Base-by-base conservation (phyloP, 148 eudicot species). In the Dysphania ambrosioides region DNA sequence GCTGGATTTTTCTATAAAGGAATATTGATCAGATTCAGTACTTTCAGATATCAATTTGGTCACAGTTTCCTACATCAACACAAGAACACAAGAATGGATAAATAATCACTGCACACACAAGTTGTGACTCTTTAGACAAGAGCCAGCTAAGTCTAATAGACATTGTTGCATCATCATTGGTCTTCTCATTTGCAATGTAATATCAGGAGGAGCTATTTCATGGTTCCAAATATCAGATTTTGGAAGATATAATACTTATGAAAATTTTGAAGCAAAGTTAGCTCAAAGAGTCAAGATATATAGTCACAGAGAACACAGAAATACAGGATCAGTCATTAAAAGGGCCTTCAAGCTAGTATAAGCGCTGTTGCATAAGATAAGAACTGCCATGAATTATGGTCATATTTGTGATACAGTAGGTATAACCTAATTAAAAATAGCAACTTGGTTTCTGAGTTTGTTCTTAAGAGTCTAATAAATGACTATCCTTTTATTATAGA, bases 81-180 rank as follows among this genome's bases (percentile, higher is more conserved):
- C 23, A 2, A 59, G 10, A 11, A 13, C 11, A 5, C 63, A 59
- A 8, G 24, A 53, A 53, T 6, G 24, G 58, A 19, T 19, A 24
- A 53, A 53, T 6, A 19, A 19, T 53, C 24, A 10, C 58, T 19
- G 58, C 58, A 53, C 24, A 53, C 21, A 21, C 58, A 53, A 19
- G 26, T 21, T 11, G 24, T 8, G 62, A 56, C 31, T 19, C 74
- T 55, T n/a, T 38, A 7, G 2, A 18, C 62, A 55, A 34, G 58
- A 34, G 16, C 47, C 57, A 71, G 47, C 74, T 55, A 35, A 55
- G 74, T n/a, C 63, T 21, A 5, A 36, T 42, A 57, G 40, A 34
- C 23, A 61, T 34, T 55, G 44, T 42, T 35, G 19, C 23, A 55
- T 30, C 27, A 55, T 29, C 73, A 55, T 30, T 27, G 56, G 0